Base-by-base conservation (phyloP, 2,329 filamentous ascomycete genomes). In the Orbilia ellipsospora region DNA sequence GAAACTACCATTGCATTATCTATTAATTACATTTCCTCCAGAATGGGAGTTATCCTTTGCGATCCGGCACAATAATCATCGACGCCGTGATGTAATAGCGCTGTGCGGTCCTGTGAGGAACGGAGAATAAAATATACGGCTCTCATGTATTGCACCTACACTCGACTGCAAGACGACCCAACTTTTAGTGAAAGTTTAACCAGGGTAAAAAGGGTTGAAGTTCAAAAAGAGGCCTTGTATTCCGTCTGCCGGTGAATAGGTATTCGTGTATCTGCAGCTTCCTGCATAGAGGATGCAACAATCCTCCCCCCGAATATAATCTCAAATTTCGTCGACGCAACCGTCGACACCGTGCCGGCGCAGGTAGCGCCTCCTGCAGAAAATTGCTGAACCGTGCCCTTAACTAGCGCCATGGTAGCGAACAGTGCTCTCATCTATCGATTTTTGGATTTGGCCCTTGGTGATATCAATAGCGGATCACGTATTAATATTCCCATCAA, bases 1-100 rank as follows among this genome's bases (percentile, higher is more conserved):
- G 51, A 44, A n/a, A 23, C 10, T 63, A 70, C 48, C 45, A 28
- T 57, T 42, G 66, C 51, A 70, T 57, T 63, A 63, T 70, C 57
- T 64, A 59, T 28, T 65, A 72, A 65, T 72, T 48, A 70, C 57
- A 45, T 63, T 18, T 48, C 54, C 52, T 54, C 31, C 42, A 72
- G 60, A 72, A 72, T 64, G 60, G 28, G 51, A 45, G 36, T 60
- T 60, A 7, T 60, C 60, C 60, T 42, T 59, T 60, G 60, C 60
- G 13, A 65, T 65, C 42, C 42, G 42, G 67, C 60, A 64, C 61
- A 65, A 63, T 52, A 72, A 50, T 40, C 36, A 20, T 48, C n/a
- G 62, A 63, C 66, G 51, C 57, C 66, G 57, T 51, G 51, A 50
- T 70, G 51, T 26, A 60, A 59, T 65, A 50, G 6, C 44, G 13